Evolutionary conservation across 208 protist species (phyloP).

Genomic region (Acanthamoeba quina): DNA sequence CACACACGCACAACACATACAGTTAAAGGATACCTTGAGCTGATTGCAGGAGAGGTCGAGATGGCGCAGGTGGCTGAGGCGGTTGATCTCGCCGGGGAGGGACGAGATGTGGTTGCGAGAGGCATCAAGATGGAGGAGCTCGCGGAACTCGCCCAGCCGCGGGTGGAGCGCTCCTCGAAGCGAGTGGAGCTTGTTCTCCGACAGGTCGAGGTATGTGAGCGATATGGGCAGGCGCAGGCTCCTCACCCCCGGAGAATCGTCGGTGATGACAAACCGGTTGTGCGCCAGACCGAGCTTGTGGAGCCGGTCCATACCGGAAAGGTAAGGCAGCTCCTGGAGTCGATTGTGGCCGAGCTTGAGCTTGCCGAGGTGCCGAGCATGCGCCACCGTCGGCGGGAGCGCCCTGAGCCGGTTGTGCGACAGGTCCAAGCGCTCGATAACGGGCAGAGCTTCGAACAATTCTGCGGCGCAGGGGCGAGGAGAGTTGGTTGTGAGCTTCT

Average conservation of each 20-base stretch:
- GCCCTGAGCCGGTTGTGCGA: background rate
- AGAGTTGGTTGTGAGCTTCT: too few relatives aligned
- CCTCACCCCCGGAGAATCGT: background rate
- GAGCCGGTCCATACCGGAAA: background rate
- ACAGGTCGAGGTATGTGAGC: slow-evolving; percentile 19
- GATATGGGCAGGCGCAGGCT: background rate
- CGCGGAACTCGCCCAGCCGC: background rate
- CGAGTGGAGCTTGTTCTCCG: slow-evolving; percentile 15
- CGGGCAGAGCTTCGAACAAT: background rate
- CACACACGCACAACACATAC: too few relatives aligned
- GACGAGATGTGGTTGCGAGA: slow-evolving; percentile 2
- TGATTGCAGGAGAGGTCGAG: slow-evolving; percentile 24
- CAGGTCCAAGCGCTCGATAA: background rate
- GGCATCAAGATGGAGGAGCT: background rate
- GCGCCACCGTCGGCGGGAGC: background rate
- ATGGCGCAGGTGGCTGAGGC: background rate
- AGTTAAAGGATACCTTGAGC: background rate
- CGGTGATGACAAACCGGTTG: background rate
- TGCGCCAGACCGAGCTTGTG: background rate
- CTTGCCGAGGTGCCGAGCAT: background rate
- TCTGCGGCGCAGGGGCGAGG: background rate
- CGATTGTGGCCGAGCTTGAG: slow-evolving; percentile 11
- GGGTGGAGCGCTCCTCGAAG: background rate
- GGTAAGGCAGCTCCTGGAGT: background rate
- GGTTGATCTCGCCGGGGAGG: background rate